Percentiles rank a stretch among this genome's conserved stretches.
Conservation (phyloP, 805 yeast genomes). For the Saturnispora hagleri region DNA sequence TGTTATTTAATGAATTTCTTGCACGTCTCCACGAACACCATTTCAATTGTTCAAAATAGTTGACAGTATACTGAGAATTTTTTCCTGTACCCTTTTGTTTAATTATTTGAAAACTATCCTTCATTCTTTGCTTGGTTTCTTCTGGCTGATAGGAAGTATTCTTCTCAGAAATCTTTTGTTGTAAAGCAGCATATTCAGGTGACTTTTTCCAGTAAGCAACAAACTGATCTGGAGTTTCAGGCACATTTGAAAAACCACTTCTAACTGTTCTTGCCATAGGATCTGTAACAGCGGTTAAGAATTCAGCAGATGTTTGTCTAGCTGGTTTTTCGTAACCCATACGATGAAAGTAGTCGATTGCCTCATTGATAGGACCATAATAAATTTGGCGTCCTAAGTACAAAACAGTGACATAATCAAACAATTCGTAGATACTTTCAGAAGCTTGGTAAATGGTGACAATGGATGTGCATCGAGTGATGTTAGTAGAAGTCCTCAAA, state of each 20-base stretch:
- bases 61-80: slow-evolving; percentile 31
- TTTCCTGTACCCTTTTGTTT: slow-evolving; percentile 34
- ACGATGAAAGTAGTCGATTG: slow-evolving; percentile 43
- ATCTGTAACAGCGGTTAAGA: slow-evolving; percentile 57
- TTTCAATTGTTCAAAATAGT: slow-evolving; percentile 41
- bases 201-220: slow-evolving; percentile 53
- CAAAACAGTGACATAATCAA: slow-evolving; percentile 52
- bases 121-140: slow-evolving; percentile 26
- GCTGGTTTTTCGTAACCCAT: slow-evolving; percentile 58
- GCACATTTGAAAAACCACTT: slow-evolving; percentile 45
- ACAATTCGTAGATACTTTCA: slow-evolving; percentile 50
- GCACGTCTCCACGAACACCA: slow-evolving; percentile 46
- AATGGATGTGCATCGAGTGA: slow-evolving; percentile 47
- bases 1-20: slow-evolving; percentile 47
- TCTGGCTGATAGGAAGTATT: slow-evolving; percentile 23
- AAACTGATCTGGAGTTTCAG: slow-evolving; percentile 48
- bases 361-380: slow-evolving; percentile 46
- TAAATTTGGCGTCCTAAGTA: slow-evolving; percentile 55
- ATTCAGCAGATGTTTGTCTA: slow-evolving; percentile 63
- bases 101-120: slow-evolving; percentile 25
- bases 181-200: slow-evolving; percentile 36
- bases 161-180: slow-evolving; percentile 29
- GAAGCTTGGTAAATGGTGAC: slow-evolving; percentile 65
- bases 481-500: slow-evolving; percentile 48
- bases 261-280: slow-evolving; percentile 45